Evolutionary conservation across 2,329 filamentous ascomycete genomes (phyloP).

Genomic region (Calonectria pseudoturangicola): DNA sequence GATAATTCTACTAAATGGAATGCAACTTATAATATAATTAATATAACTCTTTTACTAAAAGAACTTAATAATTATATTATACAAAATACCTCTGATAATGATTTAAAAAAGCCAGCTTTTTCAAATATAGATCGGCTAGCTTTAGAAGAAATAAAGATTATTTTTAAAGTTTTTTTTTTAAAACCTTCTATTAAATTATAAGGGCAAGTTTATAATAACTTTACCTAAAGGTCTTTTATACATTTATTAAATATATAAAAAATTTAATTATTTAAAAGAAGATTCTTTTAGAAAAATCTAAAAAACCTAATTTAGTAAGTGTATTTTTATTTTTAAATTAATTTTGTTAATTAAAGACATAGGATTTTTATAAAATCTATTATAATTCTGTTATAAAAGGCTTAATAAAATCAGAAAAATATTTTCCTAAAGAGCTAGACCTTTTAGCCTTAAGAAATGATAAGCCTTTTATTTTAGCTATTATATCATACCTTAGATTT

Average conservation of each 20-base stretch:
- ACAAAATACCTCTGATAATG: neutral
- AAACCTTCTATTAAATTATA: constrained; percentile 1
- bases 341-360: neutral
- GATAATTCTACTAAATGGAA: too few relatives aligned
- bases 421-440: too few relatives aligned
- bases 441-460: too few relatives aligned
- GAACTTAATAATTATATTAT: neutral
- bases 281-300: too few relatives aligned
- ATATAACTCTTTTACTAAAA: too few relatives aligned
- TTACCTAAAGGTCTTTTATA: neutral
- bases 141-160: neutral
- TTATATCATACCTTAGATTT: too few relatives aligned
- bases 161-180: too few relatives aligned
- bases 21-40: neutral
- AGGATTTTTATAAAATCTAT: neutral
- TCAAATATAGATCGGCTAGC: neutral
- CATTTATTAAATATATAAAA: neutral
- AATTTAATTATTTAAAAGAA: too few relatives aligned
- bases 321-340: neutral
- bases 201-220: neutral
- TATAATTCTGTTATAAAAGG: too few relatives aligned
- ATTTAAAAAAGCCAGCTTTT: neutral
- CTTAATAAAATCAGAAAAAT: too few relatives aligned
- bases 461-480: too few relatives aligned
- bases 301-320: too few relatives aligned